Conservation (phyloP, 1,284 basidiomycete genomes). For the Trichosporon sp. region DNA sequence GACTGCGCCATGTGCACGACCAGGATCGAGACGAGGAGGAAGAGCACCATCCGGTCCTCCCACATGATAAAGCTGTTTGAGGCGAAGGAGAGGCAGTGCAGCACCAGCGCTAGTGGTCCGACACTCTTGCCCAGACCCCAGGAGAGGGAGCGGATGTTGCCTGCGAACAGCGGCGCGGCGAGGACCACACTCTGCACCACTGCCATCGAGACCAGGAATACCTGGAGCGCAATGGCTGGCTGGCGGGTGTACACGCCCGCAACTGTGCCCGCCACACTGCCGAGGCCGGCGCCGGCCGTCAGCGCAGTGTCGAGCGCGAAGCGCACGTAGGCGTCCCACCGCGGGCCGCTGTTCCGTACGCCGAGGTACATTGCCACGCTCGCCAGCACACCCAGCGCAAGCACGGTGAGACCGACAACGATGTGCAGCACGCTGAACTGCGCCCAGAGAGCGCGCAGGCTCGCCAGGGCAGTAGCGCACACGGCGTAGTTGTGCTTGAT, state of each 20-base stretch:
- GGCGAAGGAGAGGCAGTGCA: constrained; percentile 68
- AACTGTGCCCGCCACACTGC: constrained; percentile 30
- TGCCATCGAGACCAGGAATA: constrained; percentile 23
- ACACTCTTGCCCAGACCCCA: constrained; percentile 35
- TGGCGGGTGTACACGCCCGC: constrained; percentile 31
- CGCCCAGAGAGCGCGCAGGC: constrained; percentile 85
- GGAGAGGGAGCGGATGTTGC: constrained; percentile 10
- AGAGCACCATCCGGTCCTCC: constrained; percentile 80
- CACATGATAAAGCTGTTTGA: constrained; percentile 95
- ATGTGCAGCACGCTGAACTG: constrained; percentile 82
- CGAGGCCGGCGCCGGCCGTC: constrained; percentile 20
- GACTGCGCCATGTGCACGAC: constrained; percentile 59
- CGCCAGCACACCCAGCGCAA: constrained; percentile 44
- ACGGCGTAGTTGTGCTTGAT: constrained; percentile 48
- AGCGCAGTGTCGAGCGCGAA: constrained; percentile 38
- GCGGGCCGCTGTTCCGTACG: constrained; percentile 36
- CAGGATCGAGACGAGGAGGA: constrained; percentile 59
- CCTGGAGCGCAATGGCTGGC: constrained; percentile 53
- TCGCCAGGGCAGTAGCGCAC: constrained; percentile 60
- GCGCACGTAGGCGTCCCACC: constrained; percentile 43
- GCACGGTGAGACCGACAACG: constrained; percentile 54
- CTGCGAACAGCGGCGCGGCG: constrained; percentile 20
- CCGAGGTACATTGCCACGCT: constrained; percentile 43
- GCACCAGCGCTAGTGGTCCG: constrained; percentile 55
- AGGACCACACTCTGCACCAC: constrained; percentile 38